phyloP scores from a whole-genome alignment of 257 asterid genomes.

The Scutellaria galericulata region DNA sequence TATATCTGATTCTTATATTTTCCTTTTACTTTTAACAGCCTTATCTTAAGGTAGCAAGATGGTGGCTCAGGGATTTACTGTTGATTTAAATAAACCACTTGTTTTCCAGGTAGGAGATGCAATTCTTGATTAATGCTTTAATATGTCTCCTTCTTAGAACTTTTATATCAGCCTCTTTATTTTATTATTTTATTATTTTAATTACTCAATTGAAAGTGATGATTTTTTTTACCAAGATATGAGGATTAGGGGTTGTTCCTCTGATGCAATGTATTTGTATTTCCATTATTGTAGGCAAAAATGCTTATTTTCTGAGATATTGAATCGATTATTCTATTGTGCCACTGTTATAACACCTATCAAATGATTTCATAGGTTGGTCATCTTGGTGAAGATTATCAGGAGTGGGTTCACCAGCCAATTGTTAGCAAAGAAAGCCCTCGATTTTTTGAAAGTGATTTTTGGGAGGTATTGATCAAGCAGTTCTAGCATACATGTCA shows the following conservation, averaged over 20 bases:
- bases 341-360: not conserved
- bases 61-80: constrained; percentile 63
- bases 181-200: not conserved
- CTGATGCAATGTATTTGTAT: not conserved
- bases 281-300: not conserved
- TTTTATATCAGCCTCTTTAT: not conserved
- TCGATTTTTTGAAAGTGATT: constrained; percentile 75
- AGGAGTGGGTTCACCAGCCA: constrained; percentile 98
- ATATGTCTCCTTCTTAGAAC: constrained; percentile 6
- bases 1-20: constrained; percentile 16
- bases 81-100: constrained; percentile 73
- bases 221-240: not conserved
- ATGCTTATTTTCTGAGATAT: constrained; percentile 4
- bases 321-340: not conserved
- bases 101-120: constrained; percentile 63
- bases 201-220: not conserved
- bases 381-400: constrained; percentile 86
- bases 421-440: constrained; percentile 88
- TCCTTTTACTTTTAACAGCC: constrained; percentile 20
- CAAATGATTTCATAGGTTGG: constrained; percentile 64
- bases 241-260: not conserved
- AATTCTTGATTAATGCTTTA: not conserved
- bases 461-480: constrained; percentile 69
- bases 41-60: constrained; percentile 43
- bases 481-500: not conserved